These are phyloP conservation scores for Pythium utonaiense DNA, from an alignment of 352 stramenopile genomes.

Conservation along the genomic window DNA sequence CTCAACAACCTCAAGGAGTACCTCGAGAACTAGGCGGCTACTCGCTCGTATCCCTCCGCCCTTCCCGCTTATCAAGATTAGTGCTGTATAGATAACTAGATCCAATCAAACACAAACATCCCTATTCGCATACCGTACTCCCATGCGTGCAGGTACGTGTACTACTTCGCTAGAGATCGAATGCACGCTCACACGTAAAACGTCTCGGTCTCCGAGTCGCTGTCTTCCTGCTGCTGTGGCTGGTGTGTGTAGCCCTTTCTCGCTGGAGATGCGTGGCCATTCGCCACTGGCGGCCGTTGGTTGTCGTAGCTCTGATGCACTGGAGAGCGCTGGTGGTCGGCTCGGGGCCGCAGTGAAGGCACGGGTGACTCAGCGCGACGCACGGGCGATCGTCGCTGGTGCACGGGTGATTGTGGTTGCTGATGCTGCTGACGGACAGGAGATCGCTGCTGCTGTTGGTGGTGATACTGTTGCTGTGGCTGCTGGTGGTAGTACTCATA, in stretches of 20 bases:
- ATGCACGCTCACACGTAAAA: conserved; percentile 12
- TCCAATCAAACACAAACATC: conserved; percentile 7
- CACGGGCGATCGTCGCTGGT: conserved; percentile 4
- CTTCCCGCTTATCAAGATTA: neutral
- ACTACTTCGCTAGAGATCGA: no score
- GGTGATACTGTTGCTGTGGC: neutral
- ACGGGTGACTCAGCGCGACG: neutral
- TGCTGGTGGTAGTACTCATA: conserved; percentile 1
- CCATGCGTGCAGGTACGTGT: no score
- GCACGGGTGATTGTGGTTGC: neutral
- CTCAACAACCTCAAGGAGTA: conserved; percentile 62
- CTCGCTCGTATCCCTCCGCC: neutral
- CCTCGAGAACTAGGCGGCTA: conserved; percentile 26
- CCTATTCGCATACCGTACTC: neutral
- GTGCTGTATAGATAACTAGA: conserved; percentile 19
- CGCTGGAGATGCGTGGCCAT: neutral
- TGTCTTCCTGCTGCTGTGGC: neutral
- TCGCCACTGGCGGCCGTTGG: neutral
- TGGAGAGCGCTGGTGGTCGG: neutral
- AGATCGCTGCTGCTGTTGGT: conserved; percentile 7
- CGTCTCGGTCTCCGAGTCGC: conserved; percentile 11
- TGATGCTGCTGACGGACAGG: neutral
- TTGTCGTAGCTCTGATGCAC: neutral
- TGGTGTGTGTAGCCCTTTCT: neutral
- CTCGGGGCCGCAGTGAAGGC: neutral